A percentile compares a stretch with the other conserved stretches of the same genome.
Conservation (phyloP, 768 basidiomycete species). For the Neoboletus magnificus region DNA sequence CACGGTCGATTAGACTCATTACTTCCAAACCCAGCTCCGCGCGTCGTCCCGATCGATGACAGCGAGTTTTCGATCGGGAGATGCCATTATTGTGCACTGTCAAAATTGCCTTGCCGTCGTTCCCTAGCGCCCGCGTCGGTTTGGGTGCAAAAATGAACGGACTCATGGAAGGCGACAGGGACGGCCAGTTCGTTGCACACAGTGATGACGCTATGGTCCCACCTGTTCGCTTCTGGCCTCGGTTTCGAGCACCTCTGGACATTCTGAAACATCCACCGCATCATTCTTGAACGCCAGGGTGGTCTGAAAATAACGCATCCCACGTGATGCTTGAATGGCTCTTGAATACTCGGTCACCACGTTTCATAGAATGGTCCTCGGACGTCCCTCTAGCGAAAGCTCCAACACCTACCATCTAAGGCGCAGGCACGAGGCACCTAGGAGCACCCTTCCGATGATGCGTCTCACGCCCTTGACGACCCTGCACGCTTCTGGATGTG, state of each 20-base stretch:
- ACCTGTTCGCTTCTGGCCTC: neutral
- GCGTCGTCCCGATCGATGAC: slow-evolving; percentile 14
- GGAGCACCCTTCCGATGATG: slow-evolving; percentile 13
- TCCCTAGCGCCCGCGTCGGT: neutral
- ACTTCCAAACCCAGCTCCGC: slow-evolving; percentile 18
- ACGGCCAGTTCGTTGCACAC: neutral
- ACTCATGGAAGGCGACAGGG: neutral
- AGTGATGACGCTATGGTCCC: neutral
- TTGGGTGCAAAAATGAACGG: neutral
- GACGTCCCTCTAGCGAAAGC: slow-evolving; percentile 15
- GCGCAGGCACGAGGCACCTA: slow-evolving; percentile 32
- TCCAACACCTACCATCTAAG: slow-evolving; percentile 7
- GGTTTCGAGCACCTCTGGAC: slow-evolving; percentile 9
- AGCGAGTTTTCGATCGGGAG: slow-evolving; percentile 20
- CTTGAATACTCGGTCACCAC: neutral
- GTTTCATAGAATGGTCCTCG: slow-evolving; percentile 29
- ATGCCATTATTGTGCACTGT: slow-evolving; percentile 14
- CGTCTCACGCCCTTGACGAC: slow-evolving; percentile 27
- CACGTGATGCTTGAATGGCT: slow-evolving; percentile 7
- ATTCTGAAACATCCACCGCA: slow-evolving; percentile 16
- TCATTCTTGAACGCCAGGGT: neutral
- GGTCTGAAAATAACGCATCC: neutral
- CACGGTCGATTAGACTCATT: slow-evolving; percentile 1
- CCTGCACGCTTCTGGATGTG: slow-evolving; percentile 15
- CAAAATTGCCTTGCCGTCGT: neutral